Evolutionary conservation across 176 grass and related monocot species (phyloP).

Genomic region (Microstegium vimineum): DNA sequence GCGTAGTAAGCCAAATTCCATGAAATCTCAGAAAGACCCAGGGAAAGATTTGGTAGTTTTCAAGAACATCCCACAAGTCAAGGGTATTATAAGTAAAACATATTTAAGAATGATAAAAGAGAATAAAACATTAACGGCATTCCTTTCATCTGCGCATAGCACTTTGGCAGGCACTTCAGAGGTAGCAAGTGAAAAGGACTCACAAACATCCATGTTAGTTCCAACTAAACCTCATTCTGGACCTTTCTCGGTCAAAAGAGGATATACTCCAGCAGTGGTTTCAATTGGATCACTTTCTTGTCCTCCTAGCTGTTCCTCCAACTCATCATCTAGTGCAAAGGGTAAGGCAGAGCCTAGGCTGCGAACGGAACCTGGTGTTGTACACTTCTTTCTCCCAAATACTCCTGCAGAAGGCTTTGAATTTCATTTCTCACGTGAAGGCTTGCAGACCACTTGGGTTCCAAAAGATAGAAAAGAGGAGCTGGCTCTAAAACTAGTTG

Average conservation of each 20-base stretch:
- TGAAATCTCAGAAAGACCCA: slow-evolving; percentile 10
- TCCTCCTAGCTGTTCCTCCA: slow-evolving; percentile 16
- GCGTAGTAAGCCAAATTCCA: background rate
- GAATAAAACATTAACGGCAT: slow-evolving; percentile 19
- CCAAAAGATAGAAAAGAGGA: slow-evolving; percentile 34
- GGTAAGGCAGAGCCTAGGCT: background rate
- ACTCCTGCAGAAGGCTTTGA: slow-evolving; percentile 24
- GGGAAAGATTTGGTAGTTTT: background rate
- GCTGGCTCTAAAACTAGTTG: slow-evolving; percentile 19
- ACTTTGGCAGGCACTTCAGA: slow-evolving; percentile 16
- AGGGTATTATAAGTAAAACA: slow-evolving; percentile 8
- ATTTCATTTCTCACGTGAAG: slow-evolving; percentile 35
- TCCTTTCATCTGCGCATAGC: slow-evolving; percentile 22
- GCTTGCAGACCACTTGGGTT: slow-evolving; percentile 29
- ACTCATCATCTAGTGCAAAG: slow-evolving; percentile 16
- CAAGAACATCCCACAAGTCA: background rate
- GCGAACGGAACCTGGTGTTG: background rate
- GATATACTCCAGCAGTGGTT: slow-evolving; percentile 1
- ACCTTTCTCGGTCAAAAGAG: background rate
- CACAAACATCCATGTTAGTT: slow-evolving; percentile 5
- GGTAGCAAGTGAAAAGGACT: slow-evolving; percentile 3
- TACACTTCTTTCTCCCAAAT: slow-evolving; percentile 26
- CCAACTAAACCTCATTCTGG: background rate
- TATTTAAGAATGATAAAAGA: slow-evolving; percentile 14
- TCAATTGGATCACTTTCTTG: slow-evolving; percentile 11